Evolutionary conservation across 116 monocot genomes (phyloP).

Genomic region (Papilionanthe hybrid): DNA sequence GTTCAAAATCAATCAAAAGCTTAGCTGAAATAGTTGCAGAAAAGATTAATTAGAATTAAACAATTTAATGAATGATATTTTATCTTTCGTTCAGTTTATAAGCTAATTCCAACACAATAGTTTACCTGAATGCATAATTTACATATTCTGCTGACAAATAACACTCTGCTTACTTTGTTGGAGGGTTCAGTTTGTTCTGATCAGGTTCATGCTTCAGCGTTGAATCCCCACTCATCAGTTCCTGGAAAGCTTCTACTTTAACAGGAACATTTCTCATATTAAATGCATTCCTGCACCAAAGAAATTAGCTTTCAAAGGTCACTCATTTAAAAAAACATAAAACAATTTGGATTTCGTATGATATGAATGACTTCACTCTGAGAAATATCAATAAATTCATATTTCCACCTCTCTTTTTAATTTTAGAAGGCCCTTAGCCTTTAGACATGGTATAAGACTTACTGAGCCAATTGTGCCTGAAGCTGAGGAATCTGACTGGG

Average conservation of each 20-base stretch:
- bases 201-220: slow-evolving; percentile 56
- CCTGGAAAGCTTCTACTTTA: slow-evolving; percentile 87
- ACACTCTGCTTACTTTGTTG: slow-evolving; percentile 28
- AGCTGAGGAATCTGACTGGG: slow-evolving; percentile 60
- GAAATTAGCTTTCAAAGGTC: background rate
- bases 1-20: no score
- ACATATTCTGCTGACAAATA: background rate
- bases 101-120: no score
- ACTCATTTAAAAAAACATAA: no score
- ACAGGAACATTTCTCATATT: slow-evolving; percentile 54
- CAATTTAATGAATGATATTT: no score
- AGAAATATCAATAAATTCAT: no score
- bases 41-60: no score
- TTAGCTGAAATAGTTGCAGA: no score
- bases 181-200: slow-evolving; percentile 56
- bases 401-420: background rate
- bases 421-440: background rate
- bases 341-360: background rate
- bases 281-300: slow-evolving; percentile 49
- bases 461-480: slow-evolving; percentile 74
- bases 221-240: slow-evolving; percentile 71
- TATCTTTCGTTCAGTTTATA: no score
- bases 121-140: background rate
- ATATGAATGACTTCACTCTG: no score
- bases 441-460: slow-evolving; percentile 10